Evolutionary conservation across 345 rosid species (phyloP), one percentile per base, ranked within the genome.

Genomic region (Citropsis articulata): DNA sequence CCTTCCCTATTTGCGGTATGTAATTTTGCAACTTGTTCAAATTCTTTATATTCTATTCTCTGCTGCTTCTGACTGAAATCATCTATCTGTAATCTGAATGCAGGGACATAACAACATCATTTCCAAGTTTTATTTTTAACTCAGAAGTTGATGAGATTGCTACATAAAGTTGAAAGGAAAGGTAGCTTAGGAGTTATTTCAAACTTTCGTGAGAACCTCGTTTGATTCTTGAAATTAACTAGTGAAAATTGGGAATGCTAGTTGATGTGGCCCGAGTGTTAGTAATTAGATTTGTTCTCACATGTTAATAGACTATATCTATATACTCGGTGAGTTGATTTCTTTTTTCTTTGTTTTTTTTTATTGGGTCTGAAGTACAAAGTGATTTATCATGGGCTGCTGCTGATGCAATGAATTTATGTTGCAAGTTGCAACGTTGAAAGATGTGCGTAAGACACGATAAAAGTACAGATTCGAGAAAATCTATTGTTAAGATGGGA

Each of bases 51-150:
- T 36, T 9, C 38, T 14, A 22, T 38, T 74, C 40, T 74, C 18
- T 1, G 24, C 18, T 61, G 19, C 22, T 12, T 21, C 24, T 1
- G 9, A 19, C 27, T 62, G 69, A 62, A 40, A 48, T 75, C 7
- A 75, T 33, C 68, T 30, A 12, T 68, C 14, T 3, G 3, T 1
- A 14, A 13, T 27, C 30, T 30, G 16, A 62, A 74, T 84, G 87
- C 93, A 93, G 99, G 91, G 98, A 95, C 80, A 95, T 95, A 75
- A 93, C 99, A 0, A 93, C 99, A 5, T 92, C 99, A 1, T 95
- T 95, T 81, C 98, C 98, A 8, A 95, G 99, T 83, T 95, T 95
- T 80, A 92, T 95, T 74, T 95, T 95, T 78, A 86, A 95, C 79
- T 93, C 99, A 0, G 93, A 92, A 84, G 99, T 95, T 28, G 99